Evolutionary conservation across 352 stramenopile species (phyloP), one percentile per base, ranked within the genome.

Genomic region (Phytophthora vignae): DNA sequence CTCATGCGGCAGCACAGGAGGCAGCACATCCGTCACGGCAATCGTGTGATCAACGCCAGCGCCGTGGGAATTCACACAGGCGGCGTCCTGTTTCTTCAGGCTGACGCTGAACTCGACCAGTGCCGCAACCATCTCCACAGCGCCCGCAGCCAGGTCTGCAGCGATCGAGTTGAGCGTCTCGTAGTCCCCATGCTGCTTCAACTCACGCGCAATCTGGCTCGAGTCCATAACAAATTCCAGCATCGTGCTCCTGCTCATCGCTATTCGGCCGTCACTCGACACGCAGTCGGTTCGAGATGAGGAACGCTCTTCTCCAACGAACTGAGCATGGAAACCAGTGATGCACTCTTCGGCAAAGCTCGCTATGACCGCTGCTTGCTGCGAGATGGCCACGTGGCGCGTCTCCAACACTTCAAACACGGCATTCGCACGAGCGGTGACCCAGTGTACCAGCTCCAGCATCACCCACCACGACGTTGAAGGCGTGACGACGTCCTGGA

Each of bases 391-490:
- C 58, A 76, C 44, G n/a, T 77, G 62, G 15, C 71, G 73, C 21
- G 63, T 71, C 31, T 71, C 63, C 44, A 90, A 64, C 14, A 66
- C 73, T n/a, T 61, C 49, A 19, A 77, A 74, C 12, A 69, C 61
- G 21, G 80, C 69, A 52, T 81, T 75, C 5, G 64, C 59, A 3
- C 76, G 77, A 22, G 55, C 46, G 1, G 80, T 74, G 49, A 87
- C 62, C 78, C 78, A 90, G 31, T 87, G 62, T 12, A 85, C 69
- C 6, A 88, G 64, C 21, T 76, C 73, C 21, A 90, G 76, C 31
- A 46, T 61, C 19, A 88, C 48, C 82, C 82, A 90, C 82, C 82
- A 90, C 2, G 74, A 64, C 52, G 67, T 14, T 73, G 83, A 12
- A 22, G 56, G 17, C 46, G 4, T 14, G n/a, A 52, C 50, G n/a